Evolutionary conservation across 2,329 filamentous ascomycete genomes (phyloP), one percentile per base, ranked within the genome.

Genomic region (Sporothrix pseudoabietina): DNA sequence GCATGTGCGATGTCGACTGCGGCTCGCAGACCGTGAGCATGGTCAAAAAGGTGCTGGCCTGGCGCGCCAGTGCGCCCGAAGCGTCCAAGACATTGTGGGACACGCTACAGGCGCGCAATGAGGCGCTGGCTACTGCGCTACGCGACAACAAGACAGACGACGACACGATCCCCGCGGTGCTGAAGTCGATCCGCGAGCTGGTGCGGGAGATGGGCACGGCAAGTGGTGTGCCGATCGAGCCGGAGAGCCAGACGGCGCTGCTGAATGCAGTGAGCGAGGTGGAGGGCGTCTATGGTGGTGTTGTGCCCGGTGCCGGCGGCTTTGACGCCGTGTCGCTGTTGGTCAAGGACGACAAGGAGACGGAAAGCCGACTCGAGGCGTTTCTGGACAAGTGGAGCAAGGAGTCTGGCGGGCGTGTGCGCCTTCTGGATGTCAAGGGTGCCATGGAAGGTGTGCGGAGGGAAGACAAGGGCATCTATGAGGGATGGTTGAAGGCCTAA

Each of bases 1-100:
- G 97, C 74, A 96, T 99, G 91, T 97, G 94, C 79, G 96, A 99
- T 79, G 96, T 99, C 7, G 93, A 97, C 80, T 97, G 94, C 79
- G 96, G 96, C 44, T 95, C 91, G 68, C 89, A 97, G 84, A 98
- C 95, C 8, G 94, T 97, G 0, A 89, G 94, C 16, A 98, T 99
- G 96, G 96, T 98, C 52, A 97, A 95, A 83, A 89, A 93, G 79
- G 93, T 99, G 16, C 86, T 98, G 3, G 87, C 88, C 44, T 99
- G 96, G 96, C 86, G 92, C 70, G 87, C 88, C 69, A 82, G 87
- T 66, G 89, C 93, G 26, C 83, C 85, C 0, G 85, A 86, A 2
- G 87, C 86, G n/a, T 90, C 94, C 1, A 88, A 89, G 75, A 78
- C 81, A 75, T 84, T 98, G 22, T 98, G 94, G 94, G 86, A 87